Evolutionary conservation across 371 early-diverging fungal genomes (phyloP), one percentile per base, ranked within the genome.

Genomic region (Encephalitozoon intestinalis): DNA sequence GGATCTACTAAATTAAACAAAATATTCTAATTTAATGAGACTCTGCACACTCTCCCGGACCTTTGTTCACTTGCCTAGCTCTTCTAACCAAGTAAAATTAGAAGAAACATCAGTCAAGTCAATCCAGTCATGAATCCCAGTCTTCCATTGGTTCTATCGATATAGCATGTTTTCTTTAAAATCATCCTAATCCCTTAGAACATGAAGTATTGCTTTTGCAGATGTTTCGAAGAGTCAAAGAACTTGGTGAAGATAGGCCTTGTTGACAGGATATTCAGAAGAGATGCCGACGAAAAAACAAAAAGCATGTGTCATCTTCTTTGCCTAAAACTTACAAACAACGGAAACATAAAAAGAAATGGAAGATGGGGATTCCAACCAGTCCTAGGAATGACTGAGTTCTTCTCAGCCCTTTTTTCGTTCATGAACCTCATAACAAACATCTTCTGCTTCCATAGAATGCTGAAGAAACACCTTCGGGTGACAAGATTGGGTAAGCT

Each of bases 291-390:
- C 11, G 70, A 81, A 8, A 81, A 77, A 64, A 28, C 72, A 23
- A 53, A 31, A 5, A 66, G 31, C 37, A 37, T 67, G 26, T 81
- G 81, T 43, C 76, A 81, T 53, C 67, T 66, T 26, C 46, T 44
- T 0, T 81, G 81, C 58, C 25, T 77, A 0, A 77, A 73, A 65
- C n/a, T 34, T 4, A 41, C 77, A 51, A 69, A 67, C 49, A 64
- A 52, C 4, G 58, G 66, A 2, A 79, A 82, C 43, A 58, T 75
- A 39, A 82, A 82, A 52, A 63, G 46, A 39, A 77, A 79, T 41
- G 79, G 77, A 0, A 79, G 79, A 64, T 82, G 76, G 72, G 73
- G 65, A 28, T 82, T 82, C 49, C 51, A 39, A 34, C 67, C 71
- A 11, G 11, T 82, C 28, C 44, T 79, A 3, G 79, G 79, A 51